Conservation (phyloP, 2,329 filamentous ascomycete genomes). For the Alternaria triticimaculans region DNA sequence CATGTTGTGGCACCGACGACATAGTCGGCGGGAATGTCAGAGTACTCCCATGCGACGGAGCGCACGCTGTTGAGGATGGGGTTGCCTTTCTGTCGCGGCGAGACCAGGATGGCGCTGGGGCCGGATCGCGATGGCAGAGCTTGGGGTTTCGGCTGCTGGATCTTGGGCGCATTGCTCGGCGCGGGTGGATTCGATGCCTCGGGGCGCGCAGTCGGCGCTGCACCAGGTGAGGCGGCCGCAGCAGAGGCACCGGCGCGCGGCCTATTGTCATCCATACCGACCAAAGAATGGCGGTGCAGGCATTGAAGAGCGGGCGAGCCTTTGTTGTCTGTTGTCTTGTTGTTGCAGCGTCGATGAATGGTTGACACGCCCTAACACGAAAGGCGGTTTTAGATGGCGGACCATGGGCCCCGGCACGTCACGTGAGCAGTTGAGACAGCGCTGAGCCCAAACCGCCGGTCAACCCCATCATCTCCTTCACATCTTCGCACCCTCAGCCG, state of each 20-base stretch:
- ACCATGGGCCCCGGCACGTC: conserved; percentile 3
- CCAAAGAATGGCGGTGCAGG: no score
- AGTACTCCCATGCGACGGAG: conserved; percentile 92
- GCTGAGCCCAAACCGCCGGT: conserved; percentile 20
- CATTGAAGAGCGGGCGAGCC: no score
- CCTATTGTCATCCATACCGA: conserved; percentile 40
- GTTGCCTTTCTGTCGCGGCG: conserved; percentile 91
- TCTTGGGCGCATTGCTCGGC: conserved; percentile 48
- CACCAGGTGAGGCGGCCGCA: conserved; percentile 6
- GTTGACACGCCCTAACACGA: conserved; percentile 10
- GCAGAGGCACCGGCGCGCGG: conserved; percentile 20
- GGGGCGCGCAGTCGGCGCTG: conserved; percentile 7
- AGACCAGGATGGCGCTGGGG: conserved; percentile 85
- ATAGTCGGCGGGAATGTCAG: conserved; percentile 95
- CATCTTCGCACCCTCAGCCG: conserved; percentile 19
- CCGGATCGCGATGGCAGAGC: conserved; percentile 71
- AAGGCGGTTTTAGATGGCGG: conserved; percentile 12
- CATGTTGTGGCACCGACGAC: conserved; percentile 86
- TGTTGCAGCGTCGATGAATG: background rate
- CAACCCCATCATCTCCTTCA: conserved; percentile 19
- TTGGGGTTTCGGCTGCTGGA: conserved; percentile 89
- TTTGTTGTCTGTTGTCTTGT: background rate
- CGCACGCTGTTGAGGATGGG: conserved; percentile 85
- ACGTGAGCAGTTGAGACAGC: conserved; percentile 19
- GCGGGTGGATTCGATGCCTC: conserved; percentile 14